Base-by-base conservation (phyloP, 805 yeast genomes). In the Komagataella pastoris region DNA sequence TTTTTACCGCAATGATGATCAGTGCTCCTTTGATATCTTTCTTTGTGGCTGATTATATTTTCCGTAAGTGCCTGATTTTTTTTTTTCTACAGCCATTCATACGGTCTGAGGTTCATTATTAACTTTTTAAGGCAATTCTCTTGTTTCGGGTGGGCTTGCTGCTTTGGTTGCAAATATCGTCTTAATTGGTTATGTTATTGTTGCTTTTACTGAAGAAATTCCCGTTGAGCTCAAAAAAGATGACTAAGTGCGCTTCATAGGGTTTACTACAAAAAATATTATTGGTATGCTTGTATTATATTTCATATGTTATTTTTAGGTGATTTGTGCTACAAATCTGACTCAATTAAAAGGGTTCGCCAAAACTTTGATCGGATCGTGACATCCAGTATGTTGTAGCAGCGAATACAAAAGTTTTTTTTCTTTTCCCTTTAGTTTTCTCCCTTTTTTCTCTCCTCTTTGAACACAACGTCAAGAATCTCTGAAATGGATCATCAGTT, bases 1-100 rank as follows among this genome's bases (percentile, higher is more conserved):
- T 83, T 59, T 85, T 83, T 72, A 85, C 95, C 12, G 83, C 74
- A 5, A 81, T 86, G 53, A 86, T 86, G 93, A 79, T 86, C 50
- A 65, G 77, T 21, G 72, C 80, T 49, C 95, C 95, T 21, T 59
- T 86, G 55, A 51, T 74, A 24, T 69, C 84, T 1, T 86, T 86
- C 65, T 86, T 86, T 62, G 54, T 67, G 1, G 63, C 73, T 14
- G 83, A 79, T 57, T 73, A 72, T 57, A 53, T 71, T 17, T 65
- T 68, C 49, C 43, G 59, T 56, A 46, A 52, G 59, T 56, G 24
- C 3, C 12, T 14, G 40, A 17, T 17, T 17, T 18, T 14, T 23
- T 8, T 21, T 21, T 12, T 47, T 23, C 17, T 12, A 43, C 21
- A 24, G 8, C 3, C 7, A 46, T n/a, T 21, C 30, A 17, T 30